These are phyloP conservation scores for Cryphonectria naterciae DNA, from an alignment of 2,329 filamentous ascomycete species.

Conservation along the genomic window DNA sequence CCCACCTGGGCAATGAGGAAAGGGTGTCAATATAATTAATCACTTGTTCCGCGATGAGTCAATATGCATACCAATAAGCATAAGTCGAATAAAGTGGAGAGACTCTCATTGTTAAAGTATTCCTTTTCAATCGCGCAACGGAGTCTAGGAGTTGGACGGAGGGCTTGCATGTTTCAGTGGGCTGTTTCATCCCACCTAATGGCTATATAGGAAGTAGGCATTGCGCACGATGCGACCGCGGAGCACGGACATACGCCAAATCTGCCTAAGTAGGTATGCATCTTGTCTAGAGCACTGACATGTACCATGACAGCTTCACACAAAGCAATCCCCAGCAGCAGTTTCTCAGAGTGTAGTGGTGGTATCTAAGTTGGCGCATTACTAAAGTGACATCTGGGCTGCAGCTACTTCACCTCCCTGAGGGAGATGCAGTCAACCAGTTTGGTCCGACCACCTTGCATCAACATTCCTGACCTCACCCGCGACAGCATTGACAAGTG, in stretches of 20 bases:
- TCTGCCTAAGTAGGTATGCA: not conserved
- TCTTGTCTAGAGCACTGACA: not conserved
- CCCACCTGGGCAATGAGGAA: not conserved
- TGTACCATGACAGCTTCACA: not conserved
- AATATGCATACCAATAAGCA: not conserved
- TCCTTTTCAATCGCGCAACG: not conserved
- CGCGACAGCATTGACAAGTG: constrained; percentile 71
- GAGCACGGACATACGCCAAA: not conserved
- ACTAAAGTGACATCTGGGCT: not conserved
- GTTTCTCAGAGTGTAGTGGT: not conserved
- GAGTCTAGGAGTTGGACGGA: not conserved
- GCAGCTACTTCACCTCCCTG: not conserved
- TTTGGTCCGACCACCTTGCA: not conserved
- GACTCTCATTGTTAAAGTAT: not conserved
- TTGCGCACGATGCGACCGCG: not conserved
- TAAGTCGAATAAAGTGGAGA: not conserved
- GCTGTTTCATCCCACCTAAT: constrained; percentile 27
- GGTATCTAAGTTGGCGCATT: not conserved
- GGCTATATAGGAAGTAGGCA: not conserved
- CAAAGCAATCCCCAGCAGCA: not conserved
- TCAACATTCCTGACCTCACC: constrained; percentile 50
- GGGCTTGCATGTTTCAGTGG: constrained; percentile 17
- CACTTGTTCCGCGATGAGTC: not conserved
- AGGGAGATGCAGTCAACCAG: not conserved
- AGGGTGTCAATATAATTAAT: not conserved